Conservation (phyloP, 495 filamentous ascomycete genomes). For the Penicillium diatomitis region DNA sequence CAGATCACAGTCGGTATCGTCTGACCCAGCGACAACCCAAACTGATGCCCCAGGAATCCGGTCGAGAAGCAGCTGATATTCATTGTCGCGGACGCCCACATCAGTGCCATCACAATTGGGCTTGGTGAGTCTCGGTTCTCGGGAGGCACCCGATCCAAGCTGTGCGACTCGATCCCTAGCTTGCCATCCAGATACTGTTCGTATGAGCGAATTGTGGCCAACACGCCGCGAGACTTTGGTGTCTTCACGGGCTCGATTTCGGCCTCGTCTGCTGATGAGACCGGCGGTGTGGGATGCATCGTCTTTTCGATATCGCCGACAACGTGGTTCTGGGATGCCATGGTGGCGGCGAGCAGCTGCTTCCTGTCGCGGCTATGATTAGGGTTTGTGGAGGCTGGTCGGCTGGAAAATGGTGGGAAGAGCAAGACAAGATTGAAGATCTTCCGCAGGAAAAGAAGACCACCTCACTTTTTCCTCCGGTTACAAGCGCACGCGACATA, state of each 20-base stretch:
- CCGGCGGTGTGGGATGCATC: slow-evolving; percentile 41
- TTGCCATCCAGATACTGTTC: slow-evolving; percentile 43
- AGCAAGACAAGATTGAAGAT: background rate
- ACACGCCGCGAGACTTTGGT: slow-evolving; percentile 14
- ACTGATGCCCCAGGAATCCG: slow-evolving; percentile 28
- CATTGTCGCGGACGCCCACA: slow-evolving; percentile 45
- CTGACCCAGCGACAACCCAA: slow-evolving; percentile 27
- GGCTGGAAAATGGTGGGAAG: background rate
- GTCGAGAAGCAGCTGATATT: slow-evolving; percentile 44
- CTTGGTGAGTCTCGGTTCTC: slow-evolving; percentile 29
- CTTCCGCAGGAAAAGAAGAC: background rate
- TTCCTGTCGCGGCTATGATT: background rate
- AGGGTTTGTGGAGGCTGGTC: background rate
- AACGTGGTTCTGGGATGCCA: slow-evolving; percentile 26
- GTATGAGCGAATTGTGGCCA: slow-evolving; percentile 31
- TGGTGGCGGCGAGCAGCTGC: slow-evolving; percentile 25
- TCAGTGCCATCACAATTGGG: slow-evolving; percentile 37
- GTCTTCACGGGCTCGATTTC: slow-evolving; percentile 2
- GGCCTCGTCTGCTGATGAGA: slow-evolving; percentile 8
- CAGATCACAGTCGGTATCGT: slow-evolving; percentile 29
- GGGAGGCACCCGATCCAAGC: slow-evolving; percentile 42
- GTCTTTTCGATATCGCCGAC: slow-evolving; percentile 37
- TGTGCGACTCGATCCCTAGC: slow-evolving; percentile 45
- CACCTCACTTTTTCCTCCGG: background rate
- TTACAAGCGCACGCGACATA: slow-evolving; percentile 1